These are phyloP conservation scores for Plasmodium falciparum DNA, from an alignment of 169 alveolate species.

Conservation along the genomic window DNA sequence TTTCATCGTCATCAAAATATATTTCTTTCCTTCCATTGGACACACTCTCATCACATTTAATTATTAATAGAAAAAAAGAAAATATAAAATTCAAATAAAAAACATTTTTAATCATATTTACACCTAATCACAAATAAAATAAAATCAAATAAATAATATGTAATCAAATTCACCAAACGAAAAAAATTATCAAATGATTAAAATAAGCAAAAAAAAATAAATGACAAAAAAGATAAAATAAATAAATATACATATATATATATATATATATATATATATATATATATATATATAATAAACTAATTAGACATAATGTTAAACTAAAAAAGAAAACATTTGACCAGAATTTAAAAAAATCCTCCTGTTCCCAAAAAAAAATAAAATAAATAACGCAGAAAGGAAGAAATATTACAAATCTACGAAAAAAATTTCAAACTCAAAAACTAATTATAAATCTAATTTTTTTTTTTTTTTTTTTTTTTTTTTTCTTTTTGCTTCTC, in stretches of 20 bases:
- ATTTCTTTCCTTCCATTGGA: constrained; percentile 13
- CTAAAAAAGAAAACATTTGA: too few relatives aligned
- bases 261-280: not conserved
- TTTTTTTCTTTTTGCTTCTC: too few relatives aligned
- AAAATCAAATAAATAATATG: not conserved
- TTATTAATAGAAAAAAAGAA: constrained; percentile 57
- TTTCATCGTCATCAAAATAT: not conserved
- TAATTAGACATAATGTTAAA: too few relatives aligned
- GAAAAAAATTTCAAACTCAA: too few relatives aligned
- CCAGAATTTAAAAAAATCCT: too few relatives aligned
- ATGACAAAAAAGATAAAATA: not conserved
- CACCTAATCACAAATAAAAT: constrained; percentile 8
- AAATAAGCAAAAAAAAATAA: not conserved
- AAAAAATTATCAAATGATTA: too few relatives aligned
- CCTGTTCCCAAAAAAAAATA: not conserved
- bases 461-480: too few relatives aligned
- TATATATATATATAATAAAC: too few relatives aligned
- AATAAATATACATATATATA: not conserved
- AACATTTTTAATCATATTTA: constrained; percentile 76
- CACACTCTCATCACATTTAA: constrained; percentile 49
- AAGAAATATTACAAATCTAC: not conserved
- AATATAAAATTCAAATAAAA: constrained; percentile 33
- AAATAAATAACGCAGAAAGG: not conserved
- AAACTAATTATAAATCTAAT: too few relatives aligned
- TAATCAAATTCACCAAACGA: too few relatives aligned